These are phyloP conservation scores for Psidium friedrichsthalianum DNA, from an alignment of 345 rosid genomes.

Conservation along the genomic window DNA sequence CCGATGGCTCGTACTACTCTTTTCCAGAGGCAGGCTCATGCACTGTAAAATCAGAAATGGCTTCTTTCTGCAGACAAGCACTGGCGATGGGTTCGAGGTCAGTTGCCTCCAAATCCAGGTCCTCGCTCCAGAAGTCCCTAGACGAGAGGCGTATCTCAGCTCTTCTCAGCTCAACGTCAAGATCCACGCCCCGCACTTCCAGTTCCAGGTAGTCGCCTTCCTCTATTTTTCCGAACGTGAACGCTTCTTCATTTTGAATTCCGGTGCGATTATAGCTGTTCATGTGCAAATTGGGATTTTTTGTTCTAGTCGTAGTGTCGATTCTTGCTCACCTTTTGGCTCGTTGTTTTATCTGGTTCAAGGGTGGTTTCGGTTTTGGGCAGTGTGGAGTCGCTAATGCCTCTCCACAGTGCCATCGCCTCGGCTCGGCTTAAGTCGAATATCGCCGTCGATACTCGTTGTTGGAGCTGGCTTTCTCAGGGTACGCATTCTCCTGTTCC, in stretches of 20 bases:
- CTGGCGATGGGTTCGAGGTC: slow-evolving; percentile 24
- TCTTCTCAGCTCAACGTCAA: slow-evolving; percentile 26
- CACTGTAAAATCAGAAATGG: slow-evolving; percentile 9
- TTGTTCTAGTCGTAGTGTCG: background rate
- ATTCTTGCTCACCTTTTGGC: background rate
- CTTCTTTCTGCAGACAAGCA: slow-evolving; percentile 30
- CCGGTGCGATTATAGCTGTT: background rate
- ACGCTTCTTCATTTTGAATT: background rate
- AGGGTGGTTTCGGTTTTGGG: slow-evolving; percentile 61
- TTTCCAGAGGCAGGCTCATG: background rate
- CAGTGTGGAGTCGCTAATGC: slow-evolving; percentile 62
- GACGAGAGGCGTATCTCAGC: slow-evolving; percentile 9
- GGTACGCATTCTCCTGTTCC: slow-evolving; percentile 19
- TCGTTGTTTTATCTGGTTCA: background rate
- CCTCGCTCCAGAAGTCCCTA: slow-evolving; percentile 10
- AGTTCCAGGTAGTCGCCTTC: slow-evolving; percentile 34
- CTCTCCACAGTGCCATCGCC: slow-evolving; percentile 75
- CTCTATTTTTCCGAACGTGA: background rate
- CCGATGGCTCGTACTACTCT: background rate
- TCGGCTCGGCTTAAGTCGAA: slow-evolving; percentile 70
- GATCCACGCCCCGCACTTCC: slow-evolving; percentile 26
- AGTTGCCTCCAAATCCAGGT: slow-evolving; percentile 18
- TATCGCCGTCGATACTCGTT: slow-evolving; percentile 75
- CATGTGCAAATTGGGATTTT: background rate
- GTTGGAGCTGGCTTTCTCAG: slow-evolving; percentile 90